These are phyloP conservation scores for Rugosomyces carneus DNA, from an alignment of 1,284 basidiomycete genomes.

Conservation along the genomic window DNA sequence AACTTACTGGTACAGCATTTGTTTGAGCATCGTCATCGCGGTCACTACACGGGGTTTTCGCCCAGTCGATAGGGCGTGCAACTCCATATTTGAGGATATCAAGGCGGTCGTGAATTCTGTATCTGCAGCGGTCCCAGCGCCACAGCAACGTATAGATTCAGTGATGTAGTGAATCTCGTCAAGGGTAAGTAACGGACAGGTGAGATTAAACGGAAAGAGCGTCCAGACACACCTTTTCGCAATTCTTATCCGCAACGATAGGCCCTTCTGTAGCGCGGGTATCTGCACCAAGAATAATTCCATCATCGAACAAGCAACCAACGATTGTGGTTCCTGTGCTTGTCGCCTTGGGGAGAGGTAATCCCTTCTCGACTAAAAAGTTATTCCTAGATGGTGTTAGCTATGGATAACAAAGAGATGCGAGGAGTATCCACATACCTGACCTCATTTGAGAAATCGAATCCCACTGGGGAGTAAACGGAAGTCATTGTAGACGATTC, in stretches of 20 bases:
- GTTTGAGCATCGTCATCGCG: constrained; percentile 95
- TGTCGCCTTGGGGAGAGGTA: constrained; percentile 76
- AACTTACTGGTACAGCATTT: constrained; percentile 48
- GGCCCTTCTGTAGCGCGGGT: constrained; percentile 92
- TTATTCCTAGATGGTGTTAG: constrained; percentile 53
- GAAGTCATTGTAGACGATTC: constrained; percentile 8
- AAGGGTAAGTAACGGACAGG: too few relatives aligned
- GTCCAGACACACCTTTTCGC: constrained; percentile 80
- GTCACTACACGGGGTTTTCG: constrained; percentile 89
- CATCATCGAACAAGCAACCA: constrained; percentile 92
- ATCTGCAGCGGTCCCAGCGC: constrained; percentile 97
- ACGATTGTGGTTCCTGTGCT: constrained; percentile 98
- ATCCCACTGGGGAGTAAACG: constrained; percentile 16
- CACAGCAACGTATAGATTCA: constrained; percentile 94
- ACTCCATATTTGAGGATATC: constrained; percentile 89
- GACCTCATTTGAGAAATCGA: constrained; percentile 20
- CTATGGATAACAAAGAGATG: too few relatives aligned
- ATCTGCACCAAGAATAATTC: constrained; percentile 94
- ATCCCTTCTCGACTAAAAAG: constrained; percentile 65
- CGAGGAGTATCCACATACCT: constrained; percentile 9
- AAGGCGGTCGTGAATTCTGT: constrained; percentile 94
- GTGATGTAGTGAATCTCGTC: constrained; percentile 93
- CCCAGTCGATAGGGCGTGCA: constrained; percentile 82
- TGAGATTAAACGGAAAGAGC: background rate
- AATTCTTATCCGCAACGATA: constrained; percentile 99